Evolutionary conservation across 192 early-diverging fungal species (phyloP), one percentile per base, ranked within the genome.

Genomic region (Gonapodya sp.): DNA sequence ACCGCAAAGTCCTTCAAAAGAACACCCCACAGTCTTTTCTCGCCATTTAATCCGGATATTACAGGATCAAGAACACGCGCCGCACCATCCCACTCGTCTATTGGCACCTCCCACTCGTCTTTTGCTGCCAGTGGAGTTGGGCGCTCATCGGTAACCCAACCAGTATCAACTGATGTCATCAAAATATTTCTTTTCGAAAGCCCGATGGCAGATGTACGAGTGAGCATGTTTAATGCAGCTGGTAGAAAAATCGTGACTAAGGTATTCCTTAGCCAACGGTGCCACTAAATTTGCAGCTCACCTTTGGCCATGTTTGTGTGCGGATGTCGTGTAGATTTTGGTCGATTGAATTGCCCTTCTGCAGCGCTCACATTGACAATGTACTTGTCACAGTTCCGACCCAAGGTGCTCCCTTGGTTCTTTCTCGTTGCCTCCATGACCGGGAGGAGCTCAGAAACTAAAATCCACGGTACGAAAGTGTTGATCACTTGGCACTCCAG

Each of bases 401-500:
- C n/a, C n/a, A n/a, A n/a, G 46, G 46, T 64, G 8, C 8, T 16
- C 24, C 46, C 36, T 31, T n/a, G n/a, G 24, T 2, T 2, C 34
- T 14, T 2, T 24, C 24, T 64, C 1, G 86, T 82, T 30, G 75
- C 1, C 78, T 83, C 81, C 86, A 90, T 89, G n/a, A 89, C 74
- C 16, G 82, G 73, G 64, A 85, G 86, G 32, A 90, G 81, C 78
- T 90, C 89, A 30, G 87, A 86, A 30, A 89, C 82, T 16, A 90
- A 81, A 0, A 89, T 81, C 87, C 87, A 90, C 0, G 89, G 89
- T 31, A 87, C 89, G 86, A 89, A 88, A 31, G 86, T 79, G 83
- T 90, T 90, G 84, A 90, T 90, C 34, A 86, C 82, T 74, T 90
- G 89, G 79, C 89, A 90, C 73, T 90, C 89, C 74, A 90, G 83